These are phyloP conservation scores for Haematococcus sp. DNA, from an alignment of 139 green algal genomes.

Conservation along the genomic window DNA sequence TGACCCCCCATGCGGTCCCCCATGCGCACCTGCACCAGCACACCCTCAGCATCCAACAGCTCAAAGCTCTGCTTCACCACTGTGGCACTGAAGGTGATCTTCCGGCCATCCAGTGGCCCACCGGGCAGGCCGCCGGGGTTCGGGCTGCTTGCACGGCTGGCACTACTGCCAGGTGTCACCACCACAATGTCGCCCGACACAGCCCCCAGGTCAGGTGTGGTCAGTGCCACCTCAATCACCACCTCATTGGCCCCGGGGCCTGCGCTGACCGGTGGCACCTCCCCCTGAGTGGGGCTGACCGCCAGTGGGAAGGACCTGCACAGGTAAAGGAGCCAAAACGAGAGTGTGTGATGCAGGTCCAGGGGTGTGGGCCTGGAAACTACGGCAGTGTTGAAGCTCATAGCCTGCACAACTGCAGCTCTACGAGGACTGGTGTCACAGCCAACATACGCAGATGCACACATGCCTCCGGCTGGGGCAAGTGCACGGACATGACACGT, in stretches of 20 bases:
- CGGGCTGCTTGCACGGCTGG: too few species aligned
- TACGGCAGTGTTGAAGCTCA: too few species aligned
- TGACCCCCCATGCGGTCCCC: not conserved
- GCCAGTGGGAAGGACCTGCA: not conserved
- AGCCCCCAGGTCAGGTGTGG: slow-evolving; percentile 11
- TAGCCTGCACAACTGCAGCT: too few species aligned
- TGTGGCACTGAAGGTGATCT: slow-evolving; percentile 31
- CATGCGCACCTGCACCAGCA: slow-evolving; percentile 19
- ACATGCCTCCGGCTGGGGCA: too few species aligned
- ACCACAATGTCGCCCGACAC: slow-evolving; percentile 7
- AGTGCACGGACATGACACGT: too few species aligned
- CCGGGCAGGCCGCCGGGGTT: not conserved
- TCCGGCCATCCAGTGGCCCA: not conserved
- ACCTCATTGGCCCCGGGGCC: not conserved
- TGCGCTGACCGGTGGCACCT: not conserved
- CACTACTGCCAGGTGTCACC: not conserved
- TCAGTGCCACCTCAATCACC: slow-evolving; percentile 6
- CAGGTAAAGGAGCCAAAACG: too few species aligned
- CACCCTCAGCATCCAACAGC: slow-evolving; percentile 19
- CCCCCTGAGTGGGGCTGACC: not conserved
- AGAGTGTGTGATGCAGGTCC: too few species aligned
- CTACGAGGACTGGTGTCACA: too few species aligned
- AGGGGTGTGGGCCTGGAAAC: too few species aligned
- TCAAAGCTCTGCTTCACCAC: slow-evolving; percentile 39
- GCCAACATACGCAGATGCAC: too few species aligned